Percentiles rank a stretch among this genome's conserved stretches.
These are phyloP conservation scores for Fusarium cyanostomum DNA, from an alignment of 2,329 filamentous ascomycete species.

Conservation along the genomic window DNA sequence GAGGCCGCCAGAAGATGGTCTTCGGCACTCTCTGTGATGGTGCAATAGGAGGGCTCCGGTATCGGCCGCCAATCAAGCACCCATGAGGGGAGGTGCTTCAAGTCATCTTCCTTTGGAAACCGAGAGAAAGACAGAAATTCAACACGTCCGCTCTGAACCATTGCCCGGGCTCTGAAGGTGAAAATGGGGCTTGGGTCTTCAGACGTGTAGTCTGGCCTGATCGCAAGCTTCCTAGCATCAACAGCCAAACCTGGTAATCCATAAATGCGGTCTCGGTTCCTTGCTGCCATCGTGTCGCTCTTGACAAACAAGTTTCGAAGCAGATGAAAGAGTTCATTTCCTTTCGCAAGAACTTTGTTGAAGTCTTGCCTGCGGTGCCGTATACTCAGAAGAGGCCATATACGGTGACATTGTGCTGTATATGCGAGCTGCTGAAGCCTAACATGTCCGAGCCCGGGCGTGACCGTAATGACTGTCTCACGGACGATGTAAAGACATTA, in stretches of 20 bases:
- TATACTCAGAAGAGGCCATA: background rate
- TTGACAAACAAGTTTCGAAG: background rate
- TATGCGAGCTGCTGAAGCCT: background rate
- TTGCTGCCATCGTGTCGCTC: background rate
- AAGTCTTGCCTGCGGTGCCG: background rate
- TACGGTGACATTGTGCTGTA: background rate
- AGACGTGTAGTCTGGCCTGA: background rate
- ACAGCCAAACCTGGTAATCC: slow-evolving; percentile 2
- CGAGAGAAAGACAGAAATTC: background rate
- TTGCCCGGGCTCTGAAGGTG: background rate
- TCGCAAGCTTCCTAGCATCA: background rate
- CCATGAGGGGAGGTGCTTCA: slow-evolving; percentile 6
- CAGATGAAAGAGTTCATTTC: background rate
- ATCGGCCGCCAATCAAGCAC: background rate
- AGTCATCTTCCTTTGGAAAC: background rate
- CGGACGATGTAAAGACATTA: background rate
- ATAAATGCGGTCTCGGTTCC: slow-evolving; percentile 1
- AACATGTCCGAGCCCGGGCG: background rate
- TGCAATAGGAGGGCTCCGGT: background rate
- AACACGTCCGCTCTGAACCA: background rate
- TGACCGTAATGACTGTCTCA: background rate
- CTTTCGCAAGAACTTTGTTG: background rate
- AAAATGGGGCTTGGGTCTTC: background rate
- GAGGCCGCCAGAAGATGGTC: slow-evolving; percentile 3
- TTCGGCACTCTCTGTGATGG: background rate